A percentile compares a stretch with the other conserved stretches of the same genome.
Evolutionary conservation across 2,329 filamentous ascomycete species (phyloP).

Genomic region (Lachnum nothofagi): DNA sequence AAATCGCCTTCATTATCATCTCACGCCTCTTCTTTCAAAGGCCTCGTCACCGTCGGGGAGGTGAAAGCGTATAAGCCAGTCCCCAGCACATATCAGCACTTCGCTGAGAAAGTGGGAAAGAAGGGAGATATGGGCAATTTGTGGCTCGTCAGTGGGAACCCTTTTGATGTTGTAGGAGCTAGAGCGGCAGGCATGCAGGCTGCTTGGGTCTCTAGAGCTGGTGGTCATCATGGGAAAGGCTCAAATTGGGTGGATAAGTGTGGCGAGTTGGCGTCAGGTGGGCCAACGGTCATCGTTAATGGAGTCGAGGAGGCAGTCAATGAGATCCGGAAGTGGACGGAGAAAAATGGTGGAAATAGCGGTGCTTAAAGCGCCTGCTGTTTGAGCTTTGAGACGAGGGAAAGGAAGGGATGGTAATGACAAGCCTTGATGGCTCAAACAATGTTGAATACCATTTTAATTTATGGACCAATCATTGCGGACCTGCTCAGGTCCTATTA

Average conservation of each 20-base stretch:
- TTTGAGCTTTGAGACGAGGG: not conserved
- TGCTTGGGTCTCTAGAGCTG: conserved; percentile 61
- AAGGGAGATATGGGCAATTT: conserved; percentile 42
- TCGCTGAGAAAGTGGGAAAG: conserved; percentile 25
- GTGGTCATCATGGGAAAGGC: conserved; percentile 32
- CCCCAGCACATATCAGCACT: conserved; percentile 54
- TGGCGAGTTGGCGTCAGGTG: conserved; percentile 40
- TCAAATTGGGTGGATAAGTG: conserved; percentile 65
- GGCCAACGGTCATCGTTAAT: conserved; percentile 50
- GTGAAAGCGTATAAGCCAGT: conserved; percentile 61
- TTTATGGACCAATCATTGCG: too few relatives aligned
- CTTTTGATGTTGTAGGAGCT: conserved; percentile 67
- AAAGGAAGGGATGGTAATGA: not conserved
- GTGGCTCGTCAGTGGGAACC: conserved; percentile 68
- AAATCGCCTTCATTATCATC: conserved; percentile 51
- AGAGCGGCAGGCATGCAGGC: conserved; percentile 55
- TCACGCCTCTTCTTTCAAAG: conserved; percentile 43
- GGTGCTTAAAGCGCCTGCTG: conserved; percentile 1
- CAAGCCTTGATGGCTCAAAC: too few relatives aligned
- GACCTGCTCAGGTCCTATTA: too few relatives aligned
- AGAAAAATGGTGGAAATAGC: conserved; percentile 18
- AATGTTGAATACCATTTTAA: too few relatives aligned
- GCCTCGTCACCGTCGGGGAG: conserved; percentile 58
- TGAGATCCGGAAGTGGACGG: conserved; percentile 32
- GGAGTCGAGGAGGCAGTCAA: conserved; percentile 54